phyloP scores from a whole-genome alignment of 805 yeast genomes.

The Myxozyma lipomycoides region DNA sequence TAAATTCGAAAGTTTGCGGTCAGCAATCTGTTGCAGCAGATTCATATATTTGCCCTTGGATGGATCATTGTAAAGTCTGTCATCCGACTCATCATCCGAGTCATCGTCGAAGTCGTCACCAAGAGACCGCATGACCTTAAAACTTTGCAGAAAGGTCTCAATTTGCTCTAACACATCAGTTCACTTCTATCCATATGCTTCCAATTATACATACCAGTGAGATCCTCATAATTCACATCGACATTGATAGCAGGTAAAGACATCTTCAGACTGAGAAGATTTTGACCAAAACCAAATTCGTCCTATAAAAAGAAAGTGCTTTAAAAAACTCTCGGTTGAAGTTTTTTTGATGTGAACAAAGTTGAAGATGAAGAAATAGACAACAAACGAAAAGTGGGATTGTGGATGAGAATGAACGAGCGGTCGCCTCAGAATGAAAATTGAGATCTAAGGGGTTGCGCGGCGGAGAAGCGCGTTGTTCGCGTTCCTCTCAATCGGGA shows the following conservation, averaged over 20 bases:
- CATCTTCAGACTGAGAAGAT: not conserved
- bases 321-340: no score
- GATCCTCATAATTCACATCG: conserved; percentile 62
- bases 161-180: conserved; percentile 16
- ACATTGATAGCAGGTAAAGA: conserved; percentile 45
- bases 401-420: not conserved
- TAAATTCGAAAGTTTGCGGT: conserved; percentile 69
- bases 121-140: conserved; percentile 13
- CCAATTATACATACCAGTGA: conserved; percentile 37
- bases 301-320: not conserved
- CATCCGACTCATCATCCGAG: conserved; percentile 24
- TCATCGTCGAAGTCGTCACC: conserved; percentile 33
- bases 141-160: conserved; percentile 20
- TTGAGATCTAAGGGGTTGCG: no score
- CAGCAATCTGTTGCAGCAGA: conserved; percentile 72
- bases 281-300: not conserved
- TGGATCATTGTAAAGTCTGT: conserved; percentile 45
- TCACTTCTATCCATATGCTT: not conserved
- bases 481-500: no score
- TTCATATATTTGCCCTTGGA: conserved; percentile 58
- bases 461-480: no score
- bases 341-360: not conserved
- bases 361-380: not conserved
- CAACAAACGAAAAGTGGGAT: not conserved
- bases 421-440: no score